These are phyloP conservation scores for Sophora flavescens DNA, from an alignment of 306 rosid species.

Conservation along the genomic window DNA sequence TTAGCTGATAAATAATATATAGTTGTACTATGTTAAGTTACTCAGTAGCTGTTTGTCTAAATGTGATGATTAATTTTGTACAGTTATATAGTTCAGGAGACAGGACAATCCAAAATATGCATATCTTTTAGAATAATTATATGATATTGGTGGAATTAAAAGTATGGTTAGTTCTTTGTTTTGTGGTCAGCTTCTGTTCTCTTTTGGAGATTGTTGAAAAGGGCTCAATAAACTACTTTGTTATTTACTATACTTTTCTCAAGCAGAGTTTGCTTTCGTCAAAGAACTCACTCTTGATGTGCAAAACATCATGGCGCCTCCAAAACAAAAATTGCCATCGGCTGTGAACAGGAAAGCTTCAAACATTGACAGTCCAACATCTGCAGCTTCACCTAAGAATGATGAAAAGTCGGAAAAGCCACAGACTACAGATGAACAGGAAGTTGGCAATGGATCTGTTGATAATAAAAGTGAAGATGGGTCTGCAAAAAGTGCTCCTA, in stretches of 20 bases:
- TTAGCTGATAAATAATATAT: conserved; percentile 6
- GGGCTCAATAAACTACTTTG: conserved; percentile 30
- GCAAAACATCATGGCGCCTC: conserved; percentile 76
- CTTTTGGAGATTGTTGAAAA: conserved; percentile 1
- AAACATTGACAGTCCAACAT: conserved; percentile 58
- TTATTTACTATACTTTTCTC: conserved; percentile 41
- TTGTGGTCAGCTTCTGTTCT: conserved; percentile 21
- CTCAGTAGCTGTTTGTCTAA: conserved; percentile 29
- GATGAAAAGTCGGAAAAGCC: conserved; percentile 64
- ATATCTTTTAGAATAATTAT: conserved; percentile 30
- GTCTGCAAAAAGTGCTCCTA: conserved; percentile 72
- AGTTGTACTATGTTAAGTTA: conserved; percentile 8
- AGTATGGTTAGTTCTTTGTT: conserved; percentile 29
- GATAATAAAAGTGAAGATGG: conserved; percentile 68
- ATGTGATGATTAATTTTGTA: conserved; percentile 32
- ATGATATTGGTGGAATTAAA: conserved; percentile 25
- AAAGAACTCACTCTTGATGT: conserved; percentile 93
- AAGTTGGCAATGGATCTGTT: conserved; percentile 76
- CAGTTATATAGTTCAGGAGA: conserved; percentile 30
- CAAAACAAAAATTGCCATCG: conserved; percentile 64
- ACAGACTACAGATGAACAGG: conserved; percentile 60
- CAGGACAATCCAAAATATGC: conserved; percentile 24
- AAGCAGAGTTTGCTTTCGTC: conserved; percentile 82
- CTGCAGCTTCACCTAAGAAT: conserved; percentile 59
- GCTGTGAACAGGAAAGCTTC: conserved; percentile 51